Evolutionary conservation across 1,284 basidiomycete genomes (phyloP), one percentile per base, ranked within the genome.

Genomic region (Pseudozyma pruni): DNA sequence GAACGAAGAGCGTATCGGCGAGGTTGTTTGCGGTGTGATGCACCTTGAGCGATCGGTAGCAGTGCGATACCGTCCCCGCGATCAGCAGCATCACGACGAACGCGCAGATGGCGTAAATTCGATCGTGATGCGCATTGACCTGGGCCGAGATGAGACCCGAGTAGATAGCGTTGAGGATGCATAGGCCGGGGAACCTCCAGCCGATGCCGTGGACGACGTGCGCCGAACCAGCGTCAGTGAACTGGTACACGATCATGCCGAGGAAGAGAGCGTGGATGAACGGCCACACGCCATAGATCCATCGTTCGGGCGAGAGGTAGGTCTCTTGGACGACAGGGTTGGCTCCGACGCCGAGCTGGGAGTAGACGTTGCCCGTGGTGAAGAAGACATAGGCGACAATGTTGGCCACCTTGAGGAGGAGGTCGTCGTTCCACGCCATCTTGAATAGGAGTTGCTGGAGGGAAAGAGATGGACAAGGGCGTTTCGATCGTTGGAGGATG

Each of bases 21-120:
- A 75, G 79, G 68, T 81, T 87, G 77, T 89, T 85, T 45, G 91
- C 84, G 49, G 87, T 83, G 83, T 95, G 89, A 69, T 89, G 87
- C 83, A 91, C 91, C 86, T 94, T 94, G 81, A 95, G 89, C 66
- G 90, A 86, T 80, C 93, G 94, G 85, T 96, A 97, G 82, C 95
- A 91, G 84, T 95, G 91, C 81, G 90, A 91, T 7, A 92, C 90
- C 19, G 89, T 83, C 59, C 89, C 90, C 78, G 89, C 90, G 67
- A 93, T 92, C 76, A 95, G 87, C 44, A 96, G 88, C 11, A 91
- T 87, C 60, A 94, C 87, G 74, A 95, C 83, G 83, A 97, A 95
- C 11, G 93, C 89, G 42, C 89, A 80, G 81, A 92, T 86, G 85
- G 92, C 93, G 82, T 77, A 27, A 87, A 87, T 90, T 89, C 93